A percentile compares a stretch with the other conserved stretches of the same genome.
phyloP scores from a whole-genome alignment of 2,329 filamentous ascomycete species.

The Cercospora beticola region DNA sequence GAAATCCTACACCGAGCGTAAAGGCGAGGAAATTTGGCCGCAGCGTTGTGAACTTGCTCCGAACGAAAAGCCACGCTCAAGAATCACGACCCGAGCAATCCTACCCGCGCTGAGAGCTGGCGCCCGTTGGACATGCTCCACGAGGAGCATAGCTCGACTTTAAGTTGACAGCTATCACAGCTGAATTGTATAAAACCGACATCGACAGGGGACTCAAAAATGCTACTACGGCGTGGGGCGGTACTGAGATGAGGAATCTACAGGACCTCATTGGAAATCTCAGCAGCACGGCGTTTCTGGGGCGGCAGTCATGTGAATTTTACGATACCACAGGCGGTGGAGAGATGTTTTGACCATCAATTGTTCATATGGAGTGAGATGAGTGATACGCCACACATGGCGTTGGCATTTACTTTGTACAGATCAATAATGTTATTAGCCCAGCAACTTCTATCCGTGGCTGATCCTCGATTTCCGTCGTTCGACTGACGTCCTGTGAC shows the following conservation, averaged over 20 bases:
- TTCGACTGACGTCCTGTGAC: not conserved
- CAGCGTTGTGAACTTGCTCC: constrained; percentile 37
- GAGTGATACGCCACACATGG: not conserved
- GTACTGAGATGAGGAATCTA: not conserved
- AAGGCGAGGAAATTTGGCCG: constrained; percentile 38
- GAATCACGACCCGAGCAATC: constrained; percentile 19
- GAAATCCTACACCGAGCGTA: constrained; percentile 34
- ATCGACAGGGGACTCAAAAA: not conserved
- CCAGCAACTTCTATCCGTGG: not conserved
- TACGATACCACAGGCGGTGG: constrained; percentile 1
- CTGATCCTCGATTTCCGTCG: not conserved
- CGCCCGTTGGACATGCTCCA: not conserved
- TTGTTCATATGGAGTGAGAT: not conserved
- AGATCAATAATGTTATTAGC: constrained; percentile 3
- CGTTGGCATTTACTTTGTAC: not conserved
- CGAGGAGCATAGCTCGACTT: not conserved
- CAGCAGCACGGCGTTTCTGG: constrained; percentile 2
- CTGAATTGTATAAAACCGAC: not conserved
- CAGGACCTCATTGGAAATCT: not conserved
- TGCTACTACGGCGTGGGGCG: not conserved
- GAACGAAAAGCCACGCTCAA: constrained; percentile 32
- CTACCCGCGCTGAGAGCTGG: constrained; percentile 4
- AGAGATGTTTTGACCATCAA: not conserved
- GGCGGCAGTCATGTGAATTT: not conserved
- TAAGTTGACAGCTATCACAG: not conserved